Percentiles rank a stretch among this genome's conserved stretches.
Evolutionary conservation across 106 monocot species (phyloP).

Genomic region (Dendrobium catenatum): DNA sequence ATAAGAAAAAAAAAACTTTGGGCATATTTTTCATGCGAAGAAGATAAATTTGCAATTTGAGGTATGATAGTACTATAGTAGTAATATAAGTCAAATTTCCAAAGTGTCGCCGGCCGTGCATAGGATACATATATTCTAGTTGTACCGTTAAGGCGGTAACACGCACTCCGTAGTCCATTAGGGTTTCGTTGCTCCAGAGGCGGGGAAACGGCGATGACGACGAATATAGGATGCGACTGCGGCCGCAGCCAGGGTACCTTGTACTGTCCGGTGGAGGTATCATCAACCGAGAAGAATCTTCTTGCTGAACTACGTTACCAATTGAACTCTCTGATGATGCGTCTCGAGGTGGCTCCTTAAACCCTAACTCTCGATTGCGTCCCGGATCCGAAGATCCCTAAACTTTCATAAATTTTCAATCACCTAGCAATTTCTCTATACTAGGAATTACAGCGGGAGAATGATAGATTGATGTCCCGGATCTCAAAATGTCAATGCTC

Average conservation of each 20-base stretch:
- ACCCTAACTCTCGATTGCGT: slow-evolving; percentile 2
- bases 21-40: too few relatives aligned
- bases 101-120: too few relatives aligned
- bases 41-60: too few relatives aligned
- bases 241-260: neutral
- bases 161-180: neutral
- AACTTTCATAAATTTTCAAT: too few relatives aligned
- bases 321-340: slow-evolving; percentile 21
- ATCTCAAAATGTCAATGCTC: slow-evolving; percentile 41
- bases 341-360: slow-evolving; percentile 34
- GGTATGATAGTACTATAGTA: too few relatives aligned
- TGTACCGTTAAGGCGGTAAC: neutral
- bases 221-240: neutral
- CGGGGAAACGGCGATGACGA: neutral
- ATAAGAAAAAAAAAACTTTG: too few relatives aligned
- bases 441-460: slow-evolving; percentile 71
- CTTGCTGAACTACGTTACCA: slow-evolving; percentile 17
- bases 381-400: neutral
- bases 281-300: slow-evolving; percentile 5
- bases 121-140: neutral
- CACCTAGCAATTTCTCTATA: neutral
- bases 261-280: neutral
- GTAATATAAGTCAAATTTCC: too few relatives aligned
- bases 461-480: slow-evolving; percentile 25
- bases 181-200: neutral